Base-by-base conservation (phyloP, 331 rosid species). In the Cydonia oblonga region DNA sequence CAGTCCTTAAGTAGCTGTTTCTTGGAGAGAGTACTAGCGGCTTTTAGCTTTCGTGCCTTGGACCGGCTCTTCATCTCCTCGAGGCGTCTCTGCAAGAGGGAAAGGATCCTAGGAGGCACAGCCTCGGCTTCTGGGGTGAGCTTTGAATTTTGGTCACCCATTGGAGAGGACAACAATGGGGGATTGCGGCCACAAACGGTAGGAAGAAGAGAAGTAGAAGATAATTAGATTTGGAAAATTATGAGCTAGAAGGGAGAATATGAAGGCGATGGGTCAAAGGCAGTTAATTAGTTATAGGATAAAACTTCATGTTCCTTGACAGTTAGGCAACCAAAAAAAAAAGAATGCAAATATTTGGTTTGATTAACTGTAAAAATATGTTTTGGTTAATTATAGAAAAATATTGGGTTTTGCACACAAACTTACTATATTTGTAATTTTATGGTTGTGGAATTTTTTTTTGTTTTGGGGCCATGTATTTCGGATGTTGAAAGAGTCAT, bases 81-180 rank as follows among this genome's bases (percentile, higher is more conserved):
- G 13, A 72, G 18, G 19, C 64, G 61, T 13, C 53, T 74, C 42
- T 78, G 69, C 12, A 78, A 29, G 53, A 86, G 61, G 7, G 87
- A 81, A 40, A 76, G 87, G 3, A 86, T 53, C 29, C 57, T 70
- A 19, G 85, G 68, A 30, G 83, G 84, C n/a, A 80, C 30, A 13
- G 68, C 76, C 25, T 78, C 73, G 9, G 66, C 72, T 53, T 83
- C 84, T 16, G 82, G 77, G 57, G 40, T 69, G 70, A 75, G 80
- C 83, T 71, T 86, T 57, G 89, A 83, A 28, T 62, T 78, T 23
- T 81, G 76, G 53, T 83, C 80, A 60, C 89, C 87, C 85, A 80
- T 86, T 82, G 61, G 35, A 44, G 52, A 54, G 42, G 61, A 49
- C 56, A 35, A 22, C 29, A 71, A 61, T 53, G 52, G 30, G 49